Evolutionary conservation across 2,329 filamentous ascomycete species (phyloP), one percentile per base, ranked within the genome.

Genomic region (Beauveria asiatica): DNA sequence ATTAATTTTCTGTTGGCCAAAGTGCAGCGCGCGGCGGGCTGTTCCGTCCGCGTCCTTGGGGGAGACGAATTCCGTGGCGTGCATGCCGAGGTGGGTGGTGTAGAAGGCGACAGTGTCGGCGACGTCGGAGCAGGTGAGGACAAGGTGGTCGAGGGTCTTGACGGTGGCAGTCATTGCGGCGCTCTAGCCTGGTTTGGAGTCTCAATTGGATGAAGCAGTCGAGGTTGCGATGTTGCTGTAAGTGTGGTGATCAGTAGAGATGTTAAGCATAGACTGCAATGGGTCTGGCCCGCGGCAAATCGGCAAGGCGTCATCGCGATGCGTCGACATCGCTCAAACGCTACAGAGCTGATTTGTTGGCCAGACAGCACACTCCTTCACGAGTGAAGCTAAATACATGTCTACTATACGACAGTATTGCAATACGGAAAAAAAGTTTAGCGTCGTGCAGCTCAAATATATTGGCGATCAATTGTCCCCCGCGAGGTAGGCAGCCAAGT

Each of bases 1-100:
- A 62, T 86, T 86, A 61, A 86, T 81, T 69, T 86, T 86, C 62
- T 84, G 81, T 1, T 64, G 66, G 39, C 83, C 84, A 64, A 86
- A 86, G 5, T 75, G 70, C 17, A 86, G 74, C 0, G 82, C 81
- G 61, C 81, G 76, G 61, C 83, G 77, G 25, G 50, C 48, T 3
- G 55, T 50, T 1, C 74, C 68, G 16, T 73, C 63, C 5, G 17
- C 16, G 17, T 69, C 73, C 6, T 70, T 63, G 11, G 73, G 65
- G 0, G 80, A 77, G 0, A 72, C 67, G 65, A 85, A 85, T 0
- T 73, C 73, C 63, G 81, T 77, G 33, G 79, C 73, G 54, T 74
- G 74, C 83, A 86, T 86, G 58, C 83, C 83, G 1, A 85, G 76
- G 60, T 78, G 72, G 3, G 73, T 73, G 1, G 75, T 76, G 72